These are phyloP conservation scores for Fragilaria crotonensis DNA, from an alignment of 108 stramenopile genomes.

Conservation along the genomic window DNA sequence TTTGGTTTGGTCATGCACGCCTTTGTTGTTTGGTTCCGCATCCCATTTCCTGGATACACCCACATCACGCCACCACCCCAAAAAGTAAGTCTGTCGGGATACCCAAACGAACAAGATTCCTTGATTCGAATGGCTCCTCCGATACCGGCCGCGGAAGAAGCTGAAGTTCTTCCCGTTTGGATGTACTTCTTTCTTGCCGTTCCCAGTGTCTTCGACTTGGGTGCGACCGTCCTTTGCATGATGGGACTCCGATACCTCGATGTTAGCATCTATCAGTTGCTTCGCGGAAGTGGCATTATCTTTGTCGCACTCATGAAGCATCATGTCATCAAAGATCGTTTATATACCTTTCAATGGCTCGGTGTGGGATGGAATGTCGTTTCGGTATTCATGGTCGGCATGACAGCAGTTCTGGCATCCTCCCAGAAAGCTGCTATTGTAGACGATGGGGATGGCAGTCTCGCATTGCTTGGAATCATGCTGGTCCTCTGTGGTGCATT, in stretches of 20 bases:
- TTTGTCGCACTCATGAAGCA: conserved; percentile 92
- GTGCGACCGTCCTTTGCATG: conserved; percentile 87
- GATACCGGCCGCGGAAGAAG: no score
- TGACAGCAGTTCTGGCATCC: conserved; percentile 56
- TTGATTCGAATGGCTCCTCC: no score
- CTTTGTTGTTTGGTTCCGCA: conserved; percentile 47
- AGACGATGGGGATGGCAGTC: conserved; percentile 5
- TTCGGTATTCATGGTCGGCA: conserved; percentile 72
- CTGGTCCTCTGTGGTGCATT: conserved; percentile 83
- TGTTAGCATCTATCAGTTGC: conserved; percentile 83
- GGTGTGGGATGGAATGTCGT: conserved; percentile 84
- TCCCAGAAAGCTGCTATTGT: not conserved
- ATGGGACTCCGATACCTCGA: conserved; percentile 80
- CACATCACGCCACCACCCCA: not conserved
- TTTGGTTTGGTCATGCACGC: conserved; percentile 80
- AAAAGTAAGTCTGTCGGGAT: no score
- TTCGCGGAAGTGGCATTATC: conserved; percentile 84
- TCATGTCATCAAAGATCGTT: conserved; percentile 56
- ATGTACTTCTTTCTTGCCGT: conserved; percentile 83
- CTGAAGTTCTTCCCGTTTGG: conserved; percentile 67
- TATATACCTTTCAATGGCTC: conserved; percentile 78
- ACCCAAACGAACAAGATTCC: not conserved
- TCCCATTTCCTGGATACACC: conserved; percentile 83
- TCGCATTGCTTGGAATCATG: conserved; percentile 68
- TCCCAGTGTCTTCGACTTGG: conserved; percentile 79